These are phyloP conservation scores for Alternaria sp. DNA, from an alignment of 2,329 filamentous ascomycete genomes.

Conservation along the genomic window DNA sequence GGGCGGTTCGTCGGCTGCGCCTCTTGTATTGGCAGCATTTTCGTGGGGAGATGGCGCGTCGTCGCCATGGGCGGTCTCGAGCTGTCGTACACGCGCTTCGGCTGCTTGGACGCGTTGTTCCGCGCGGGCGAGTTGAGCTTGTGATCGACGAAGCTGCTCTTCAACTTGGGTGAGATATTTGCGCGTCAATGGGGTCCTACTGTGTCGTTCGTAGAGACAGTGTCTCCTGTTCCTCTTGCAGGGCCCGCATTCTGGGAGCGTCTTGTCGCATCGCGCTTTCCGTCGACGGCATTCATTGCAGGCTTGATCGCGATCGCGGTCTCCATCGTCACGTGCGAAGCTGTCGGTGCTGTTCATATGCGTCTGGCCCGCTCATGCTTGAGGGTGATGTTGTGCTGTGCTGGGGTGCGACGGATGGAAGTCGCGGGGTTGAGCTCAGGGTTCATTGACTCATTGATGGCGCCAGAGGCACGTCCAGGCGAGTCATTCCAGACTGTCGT, in stretches of 20 bases:
- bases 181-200: conserved; percentile 57
- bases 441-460: not conserved
- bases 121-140: conserved; percentile 10
- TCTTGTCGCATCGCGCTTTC: conserved; percentile 18
- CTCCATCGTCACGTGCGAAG: not conserved
- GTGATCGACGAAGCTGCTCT: conserved; percentile 11
- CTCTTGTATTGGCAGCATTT: not conserved
- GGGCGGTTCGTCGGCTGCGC: not conserved
- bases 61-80: not conserved
- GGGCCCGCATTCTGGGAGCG: conserved; percentile 25
- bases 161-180: conserved; percentile 32
- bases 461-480: not conserved
- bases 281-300: conserved; percentile 20
- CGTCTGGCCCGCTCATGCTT: not conserved
- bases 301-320: conserved; percentile 4
- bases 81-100: conserved; percentile 11
- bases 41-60: not conserved
- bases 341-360: conserved; percentile 14
- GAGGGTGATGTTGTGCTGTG: not conserved
- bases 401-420: not conserved
- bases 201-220: conserved; percentile 58
- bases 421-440: not conserved
- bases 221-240: conserved; percentile 51
- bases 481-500: not conserved
- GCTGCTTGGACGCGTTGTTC: conserved; percentile 5